These are phyloP conservation scores for Dendrostoma leiphaemia DNA, from an alignment of 2,329 filamentous ascomycete species.

Conservation along the genomic window DNA sequence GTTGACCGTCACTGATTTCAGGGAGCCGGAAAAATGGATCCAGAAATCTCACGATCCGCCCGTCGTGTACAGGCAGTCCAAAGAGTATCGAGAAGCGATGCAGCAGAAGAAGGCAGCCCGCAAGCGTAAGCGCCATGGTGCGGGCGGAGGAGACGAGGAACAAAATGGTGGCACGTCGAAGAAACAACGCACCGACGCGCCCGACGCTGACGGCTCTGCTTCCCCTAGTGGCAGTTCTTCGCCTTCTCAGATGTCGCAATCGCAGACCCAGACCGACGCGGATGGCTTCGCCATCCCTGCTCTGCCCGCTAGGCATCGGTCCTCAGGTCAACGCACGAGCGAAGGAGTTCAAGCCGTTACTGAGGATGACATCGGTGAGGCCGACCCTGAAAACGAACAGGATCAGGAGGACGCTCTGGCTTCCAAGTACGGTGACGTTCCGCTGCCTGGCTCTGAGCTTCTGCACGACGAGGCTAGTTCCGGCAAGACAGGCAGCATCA, in stretches of 20 bases:
- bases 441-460: constrained; percentile 2
- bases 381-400: constrained; percentile 19
- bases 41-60: constrained; percentile 82
- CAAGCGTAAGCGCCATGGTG: constrained; percentile 43
- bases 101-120: constrained; percentile 40
- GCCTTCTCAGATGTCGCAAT: constrained; percentile 21
- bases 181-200: neutral
- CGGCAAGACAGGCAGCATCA: neutral
- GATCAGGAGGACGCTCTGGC: constrained; percentile 32
- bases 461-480: neutral
- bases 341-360: constrained; percentile 20
- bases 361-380: constrained; percentile 26
- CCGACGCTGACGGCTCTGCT: neutral
- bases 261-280: constrained; percentile 45
- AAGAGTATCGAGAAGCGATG: constrained; percentile 55
- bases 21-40: constrained; percentile 3
- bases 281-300: constrained; percentile 68
- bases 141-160: constrained; percentile 25
- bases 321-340: constrained; percentile 44
- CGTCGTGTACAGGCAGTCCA: constrained; percentile 68
- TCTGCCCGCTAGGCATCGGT: constrained; percentile 33
- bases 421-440: constrained; percentile 41
- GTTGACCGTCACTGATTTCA: constrained; percentile 79
- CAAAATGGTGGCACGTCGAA: constrained; percentile 13
- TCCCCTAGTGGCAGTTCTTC: constrained; percentile 31